Base-by-base conservation (phyloP, 305 asterid genomes). In the Solanum aculeatissimum region DNA sequence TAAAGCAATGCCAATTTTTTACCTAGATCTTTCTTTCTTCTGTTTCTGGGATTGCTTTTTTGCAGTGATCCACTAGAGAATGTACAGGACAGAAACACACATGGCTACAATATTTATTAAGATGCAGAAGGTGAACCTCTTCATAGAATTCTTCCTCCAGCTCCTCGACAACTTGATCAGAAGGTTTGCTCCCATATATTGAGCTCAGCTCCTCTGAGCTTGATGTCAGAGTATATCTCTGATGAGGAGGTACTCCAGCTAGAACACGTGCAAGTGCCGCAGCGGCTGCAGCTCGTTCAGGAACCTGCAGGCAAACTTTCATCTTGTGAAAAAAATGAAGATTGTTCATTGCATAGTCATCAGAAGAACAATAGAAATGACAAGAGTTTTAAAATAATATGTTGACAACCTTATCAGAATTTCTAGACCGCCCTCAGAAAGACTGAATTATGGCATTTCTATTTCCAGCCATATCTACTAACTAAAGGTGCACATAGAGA, bases 231-330 rank as follows among this genome's bases (percentile, higher is more conserved):
- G 86, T 91, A 63, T 93, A 92, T 88, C 97, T 93, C 92, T 95
- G 98, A 90, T 95, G 95, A 43, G 99, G 97, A 78, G 99, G 98
- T 78, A 95, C 89, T 84, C 94, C 96, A 78, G 98, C 98, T 91
- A 95, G 94, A 87, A 90, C 95, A 77, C 99, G 98, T 72, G 99
- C 99, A 82, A 94, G 97, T 83, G 97, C 97, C 53, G 99, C 99
- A 16, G 99, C 99, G 2, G 99, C 99, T 51, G 97, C 99, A 32
- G 95, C 99, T 91, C 98, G 97, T 89, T 92, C 99, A 62, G 99
- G 99, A 90, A 97, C 99, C 99, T 97, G 89, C 27, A 83, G 81
- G 58, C 25, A 29, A 74, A 27, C 29, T 51, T 8, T 29, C 45
- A 51, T 51, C 47, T 77, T 49, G 63, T 77, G 53, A 69, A 68